Conservation (phyloP, 2,329 filamentous ascomycete species). For the Beauveria sp. region DNA sequence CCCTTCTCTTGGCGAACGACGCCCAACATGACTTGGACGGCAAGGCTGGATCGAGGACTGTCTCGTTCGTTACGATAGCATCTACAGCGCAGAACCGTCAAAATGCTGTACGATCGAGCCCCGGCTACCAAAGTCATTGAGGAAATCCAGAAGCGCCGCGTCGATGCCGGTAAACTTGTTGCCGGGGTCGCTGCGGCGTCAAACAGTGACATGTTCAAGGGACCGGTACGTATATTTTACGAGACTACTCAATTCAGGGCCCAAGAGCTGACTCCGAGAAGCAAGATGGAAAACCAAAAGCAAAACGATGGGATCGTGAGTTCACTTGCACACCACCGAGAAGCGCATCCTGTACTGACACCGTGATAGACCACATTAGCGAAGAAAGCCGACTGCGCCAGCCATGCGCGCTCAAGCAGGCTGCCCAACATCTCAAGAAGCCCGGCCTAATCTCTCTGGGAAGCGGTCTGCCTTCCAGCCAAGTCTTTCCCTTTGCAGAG, state of each 20-base stretch:
- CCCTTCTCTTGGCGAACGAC: not conserved
- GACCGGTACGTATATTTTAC: conserved; percentile 40
- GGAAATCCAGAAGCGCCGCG: conserved; percentile 59
- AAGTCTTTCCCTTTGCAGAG: conserved; percentile 87
- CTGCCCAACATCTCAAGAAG: conserved; percentile 69
- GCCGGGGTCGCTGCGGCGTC: conserved; percentile 70
- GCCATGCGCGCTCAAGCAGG: conserved; percentile 72
- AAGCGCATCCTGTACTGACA: conserved; percentile 1
- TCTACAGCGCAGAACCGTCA: not conserved
- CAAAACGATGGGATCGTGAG: conserved; percentile 80
- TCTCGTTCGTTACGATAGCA: not conserved
- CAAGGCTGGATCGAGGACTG: not conserved
- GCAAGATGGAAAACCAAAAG: conserved; percentile 57
- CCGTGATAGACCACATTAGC: conserved; percentile 45
- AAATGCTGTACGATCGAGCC: not conserved
- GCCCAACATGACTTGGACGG: not conserved
- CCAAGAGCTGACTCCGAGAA: not conserved
- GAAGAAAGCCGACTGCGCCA: conserved; percentile 52
- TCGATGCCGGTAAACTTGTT: conserved; percentile 63
- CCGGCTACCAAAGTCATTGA: conserved; percentile 32
- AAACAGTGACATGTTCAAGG: conserved; percentile 79
- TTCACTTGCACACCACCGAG: not conserved
- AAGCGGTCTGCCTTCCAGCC: conserved; percentile 78
- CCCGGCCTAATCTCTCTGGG: conserved; percentile 87
- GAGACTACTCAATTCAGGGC: not conserved